Base-by-base conservation (phyloP, 2,329 filamentous ascomycete species). In the Fusarium stilboides region DNA sequence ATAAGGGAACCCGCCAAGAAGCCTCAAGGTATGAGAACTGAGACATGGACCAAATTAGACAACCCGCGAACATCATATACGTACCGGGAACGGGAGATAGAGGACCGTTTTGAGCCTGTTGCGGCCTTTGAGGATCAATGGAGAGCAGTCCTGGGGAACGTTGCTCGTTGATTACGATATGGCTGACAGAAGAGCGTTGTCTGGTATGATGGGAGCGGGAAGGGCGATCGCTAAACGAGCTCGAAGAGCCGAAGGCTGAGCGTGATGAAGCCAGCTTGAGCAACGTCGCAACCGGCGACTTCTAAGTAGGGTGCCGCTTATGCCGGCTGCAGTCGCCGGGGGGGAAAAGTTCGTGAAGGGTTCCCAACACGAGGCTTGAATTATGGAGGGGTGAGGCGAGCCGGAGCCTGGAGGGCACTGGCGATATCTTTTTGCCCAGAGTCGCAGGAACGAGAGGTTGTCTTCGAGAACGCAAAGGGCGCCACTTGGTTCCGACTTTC, bases 11-110 rank as follows among this genome's bases (percentile, higher is more conserved):
- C 24, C 40, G 53, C 53, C 65, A 61, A 69, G 60, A 61, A 51
- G 43, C 28, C 19, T 40, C 24, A 10, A 67, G 64, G 45, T 54
- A 69, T 70, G 68, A 36, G 33, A 52, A 59, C 46, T 71, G 61
- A 74, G 72, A 74, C 72, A 74, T 62, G 50, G 46, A 44, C 59
- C 53, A 36, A 15, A 36, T 17, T 34, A 47, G 65, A 51, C 62
- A 55, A 63, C 26, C 39, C 24, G 49, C 42, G 46, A 53, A 39
- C 39, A 44, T 56, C 36, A 43, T 36, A 26, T 42, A 84, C 85
- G 77, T 86, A 86, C 87, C 87, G 74, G 86, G 84, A 72, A 89
- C 85, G 34, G 88, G 84, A 64, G 87, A 85, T 55, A 89, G 81
- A 62, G 73, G 69, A 42, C 59, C 50, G 64, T 57, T 70, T 36